phyloP scores from a whole-genome alignment of 1,284 basidiomycete genomes.

The Pyrrhoderma lamaoense region DNA sequence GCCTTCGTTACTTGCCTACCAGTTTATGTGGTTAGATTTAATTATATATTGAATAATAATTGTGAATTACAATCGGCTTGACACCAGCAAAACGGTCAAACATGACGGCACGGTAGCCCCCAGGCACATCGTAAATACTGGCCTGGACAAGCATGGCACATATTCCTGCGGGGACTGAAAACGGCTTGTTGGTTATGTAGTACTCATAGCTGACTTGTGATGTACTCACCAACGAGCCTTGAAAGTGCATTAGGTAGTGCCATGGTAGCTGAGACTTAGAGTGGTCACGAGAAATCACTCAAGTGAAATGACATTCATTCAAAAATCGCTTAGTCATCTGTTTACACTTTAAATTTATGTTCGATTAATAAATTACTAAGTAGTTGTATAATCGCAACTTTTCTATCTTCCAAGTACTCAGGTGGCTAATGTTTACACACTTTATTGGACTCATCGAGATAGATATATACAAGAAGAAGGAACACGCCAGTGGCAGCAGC shows the following conservation, averaged over 20 bases:
- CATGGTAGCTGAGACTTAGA: conserved; percentile 6
- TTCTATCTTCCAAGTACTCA: too few relatives aligned
- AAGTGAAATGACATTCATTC: conserved; percentile 56
- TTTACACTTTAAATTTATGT: too few relatives aligned
- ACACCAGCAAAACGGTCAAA: conserved; percentile 98
- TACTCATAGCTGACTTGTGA: neutral
- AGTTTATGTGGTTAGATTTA: conserved; percentile 2
- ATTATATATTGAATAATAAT: neutral
- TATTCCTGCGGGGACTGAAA: conserved; percentile 68
- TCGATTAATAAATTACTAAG: neutral
- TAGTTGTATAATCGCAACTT: too few relatives aligned
- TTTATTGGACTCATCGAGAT: too few relatives aligned
- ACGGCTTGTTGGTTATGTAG: neutral
- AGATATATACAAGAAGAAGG: too few relatives aligned
- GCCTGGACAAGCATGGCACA: conserved; percentile 62
- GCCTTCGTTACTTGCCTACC: conserved; percentile 82
- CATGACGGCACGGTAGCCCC: conserved; percentile 94
- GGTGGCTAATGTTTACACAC: too few relatives aligned
- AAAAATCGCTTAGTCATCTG: conserved; percentile 36
- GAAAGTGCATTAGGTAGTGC: conserved; percentile 12
- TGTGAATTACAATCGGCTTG: conserved; percentile 54
- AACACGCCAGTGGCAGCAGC: too few relatives aligned
- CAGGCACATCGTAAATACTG: conserved; percentile 88
- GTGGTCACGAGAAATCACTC: conserved; percentile 35
- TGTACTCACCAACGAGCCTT: conserved; percentile 13